Evolutionary conservation across 306 rosid species (phyloP).

Genomic region (Purshia tridentata): DNA sequence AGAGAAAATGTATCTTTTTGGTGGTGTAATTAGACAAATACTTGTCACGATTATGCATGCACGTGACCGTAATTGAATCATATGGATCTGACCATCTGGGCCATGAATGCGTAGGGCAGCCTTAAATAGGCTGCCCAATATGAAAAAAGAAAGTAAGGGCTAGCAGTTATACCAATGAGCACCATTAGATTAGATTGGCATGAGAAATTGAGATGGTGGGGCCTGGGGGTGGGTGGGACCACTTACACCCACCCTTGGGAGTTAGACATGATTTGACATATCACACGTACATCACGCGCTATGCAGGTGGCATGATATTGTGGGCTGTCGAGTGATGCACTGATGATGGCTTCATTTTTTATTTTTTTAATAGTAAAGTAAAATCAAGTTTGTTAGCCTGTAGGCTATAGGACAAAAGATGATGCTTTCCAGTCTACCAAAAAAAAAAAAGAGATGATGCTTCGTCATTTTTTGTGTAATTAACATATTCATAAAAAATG

Average conservation of each 20-base stretch:
- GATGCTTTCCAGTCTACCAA: too few species aligned
- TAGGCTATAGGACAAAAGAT: neutral
- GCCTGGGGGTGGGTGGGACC: neutral
- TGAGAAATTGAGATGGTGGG: neutral
- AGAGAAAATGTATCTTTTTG: neutral
- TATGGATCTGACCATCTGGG: conserved; percentile 67
- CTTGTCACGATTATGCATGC: conserved; percentile 49
- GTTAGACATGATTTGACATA: conserved; percentile 47
- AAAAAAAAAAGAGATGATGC: neutral
- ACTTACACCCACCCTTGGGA: conserved; percentile 16
- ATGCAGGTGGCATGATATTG: conserved; percentile 13
- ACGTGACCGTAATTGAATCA: conserved; percentile 76
- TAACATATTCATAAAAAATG: neutral
- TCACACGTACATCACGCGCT: conserved; percentile 24
- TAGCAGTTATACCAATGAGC: conserved; percentile 40
- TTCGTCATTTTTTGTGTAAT: neutral
- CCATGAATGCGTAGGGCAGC: conserved; percentile 32
- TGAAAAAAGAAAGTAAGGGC: conserved; percentile 29
- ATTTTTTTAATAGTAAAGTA: neutral
- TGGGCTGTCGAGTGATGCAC: conserved; percentile 11
- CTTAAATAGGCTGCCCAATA: conserved; percentile 26
- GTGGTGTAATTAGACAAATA: neutral
- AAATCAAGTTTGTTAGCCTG: too few species aligned
- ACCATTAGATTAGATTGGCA: conserved; percentile 46
- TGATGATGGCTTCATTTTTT: neutral